Evolutionary conservation across 805 yeast species (phyloP).

Genomic region (Spathaspora girioi): DNA sequence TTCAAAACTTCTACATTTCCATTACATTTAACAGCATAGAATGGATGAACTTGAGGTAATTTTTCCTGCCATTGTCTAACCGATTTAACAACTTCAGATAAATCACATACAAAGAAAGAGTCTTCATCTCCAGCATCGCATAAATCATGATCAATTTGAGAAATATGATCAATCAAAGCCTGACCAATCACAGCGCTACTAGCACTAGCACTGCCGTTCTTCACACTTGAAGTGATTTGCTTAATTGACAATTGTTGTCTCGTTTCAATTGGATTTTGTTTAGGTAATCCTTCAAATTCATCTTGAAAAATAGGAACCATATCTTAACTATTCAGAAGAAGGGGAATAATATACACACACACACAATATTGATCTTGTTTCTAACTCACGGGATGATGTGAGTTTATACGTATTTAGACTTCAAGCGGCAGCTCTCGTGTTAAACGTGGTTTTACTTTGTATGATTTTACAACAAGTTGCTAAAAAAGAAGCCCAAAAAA

Average conservation of each 20-base stretch:
- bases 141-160: conserved; percentile 47
- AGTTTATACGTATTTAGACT: conserved; percentile 23
- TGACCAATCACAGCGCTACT: conserved; percentile 22
- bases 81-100: conserved; percentile 66
- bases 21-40: conserved; percentile 94
- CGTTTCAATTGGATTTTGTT: not conserved
- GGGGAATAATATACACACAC: not conserved
- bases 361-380: too few species aligned
- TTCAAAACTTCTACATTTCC: conserved; percentile 60
- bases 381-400: conserved; percentile 16
- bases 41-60: conserved; percentile 79
- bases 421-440: conserved; percentile 47
- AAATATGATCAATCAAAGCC: conserved; percentile 39
- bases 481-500: not conserved
- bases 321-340: not conserved
- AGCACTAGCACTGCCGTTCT: too few species aligned
- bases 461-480: not conserved
- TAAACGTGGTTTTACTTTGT: not conserved
- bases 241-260: not conserved
- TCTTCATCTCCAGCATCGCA: conserved; percentile 78
- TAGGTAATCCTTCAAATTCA: not conserved
- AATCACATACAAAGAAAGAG: conserved; percentile 84
- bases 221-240: too few species aligned
- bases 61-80: conserved; percentile 56
- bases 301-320: conserved; percentile 5